Evolutionary conservation across 2,329 filamentous ascomycete species (phyloP).

Genomic region (Ustilaginoidea virens): DNA sequence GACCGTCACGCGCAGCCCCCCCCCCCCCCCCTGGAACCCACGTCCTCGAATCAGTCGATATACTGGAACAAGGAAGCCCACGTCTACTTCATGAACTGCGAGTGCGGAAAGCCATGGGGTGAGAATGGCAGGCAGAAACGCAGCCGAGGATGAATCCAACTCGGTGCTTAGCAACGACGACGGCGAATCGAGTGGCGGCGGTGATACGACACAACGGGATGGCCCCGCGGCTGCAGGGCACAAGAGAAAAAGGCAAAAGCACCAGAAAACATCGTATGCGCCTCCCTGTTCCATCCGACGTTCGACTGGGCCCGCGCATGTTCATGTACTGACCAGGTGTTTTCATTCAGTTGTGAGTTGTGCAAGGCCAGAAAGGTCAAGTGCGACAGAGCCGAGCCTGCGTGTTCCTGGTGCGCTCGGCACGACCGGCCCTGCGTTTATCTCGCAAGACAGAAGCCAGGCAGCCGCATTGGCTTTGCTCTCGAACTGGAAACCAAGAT

Average conservation of each 20-base stretch:
- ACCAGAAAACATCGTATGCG: conserved; percentile 27
- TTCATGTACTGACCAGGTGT: not conserved
- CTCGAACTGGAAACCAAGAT: conserved; percentile 42
- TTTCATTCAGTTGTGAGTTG: conserved; percentile 21
- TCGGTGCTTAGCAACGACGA: conserved; percentile 21
- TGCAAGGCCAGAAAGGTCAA: conserved; percentile 30
- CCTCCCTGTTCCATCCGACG: not conserved
- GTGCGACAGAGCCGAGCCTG: conserved; percentile 37
- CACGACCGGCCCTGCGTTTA: conserved; percentile 54
- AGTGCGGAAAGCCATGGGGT: conserved; percentile 2
- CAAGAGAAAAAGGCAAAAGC: conserved; percentile 24
- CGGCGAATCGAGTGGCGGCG: conserved; percentile 21
- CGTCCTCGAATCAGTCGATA: too few species aligned
- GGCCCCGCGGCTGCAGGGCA: conserved; percentile 13
- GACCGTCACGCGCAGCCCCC: too few species aligned
- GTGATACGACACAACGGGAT: conserved; percentile 12
- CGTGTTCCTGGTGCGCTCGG: conserved; percentile 57
- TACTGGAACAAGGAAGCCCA: not conserved
- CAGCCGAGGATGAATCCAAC: conserved; percentile 20
- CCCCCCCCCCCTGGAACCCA: too few species aligned
- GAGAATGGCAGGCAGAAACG: conserved; percentile 7
- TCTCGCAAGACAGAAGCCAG: conserved; percentile 55
- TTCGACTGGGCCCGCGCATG: not conserved
- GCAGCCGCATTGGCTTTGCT: conserved; percentile 45
- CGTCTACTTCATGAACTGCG: too few species aligned